Conservation (phyloP, 2,329 filamentous ascomycete species). For the Colletotrichum scovillei region DNA sequence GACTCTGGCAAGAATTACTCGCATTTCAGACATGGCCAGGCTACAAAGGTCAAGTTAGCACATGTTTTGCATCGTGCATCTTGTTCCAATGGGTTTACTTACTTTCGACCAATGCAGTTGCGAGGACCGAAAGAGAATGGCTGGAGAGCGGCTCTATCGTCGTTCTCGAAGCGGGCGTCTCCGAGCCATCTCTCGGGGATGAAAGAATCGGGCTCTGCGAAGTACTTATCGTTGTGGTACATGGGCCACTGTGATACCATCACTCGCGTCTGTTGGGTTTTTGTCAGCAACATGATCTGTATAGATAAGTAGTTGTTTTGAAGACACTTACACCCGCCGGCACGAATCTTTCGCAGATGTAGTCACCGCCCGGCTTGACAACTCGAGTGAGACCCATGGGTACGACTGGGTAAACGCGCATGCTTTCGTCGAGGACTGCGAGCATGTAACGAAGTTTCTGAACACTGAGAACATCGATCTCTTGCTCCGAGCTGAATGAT, state of each 20-base stretch:
- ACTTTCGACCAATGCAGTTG: slow-evolving; percentile 63
- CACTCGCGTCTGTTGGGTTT: slow-evolving; percentile 40
- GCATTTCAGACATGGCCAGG: slow-evolving; percentile 61
- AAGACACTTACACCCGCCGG: slow-evolving; percentile 47
- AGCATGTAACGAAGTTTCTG: slow-evolving; percentile 50
- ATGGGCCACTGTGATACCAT: slow-evolving; percentile 49
- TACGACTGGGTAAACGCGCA: slow-evolving; percentile 49
- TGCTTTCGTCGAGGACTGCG: slow-evolving; percentile 53
- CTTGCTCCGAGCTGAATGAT: slow-evolving; percentile 46
- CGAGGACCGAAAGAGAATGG: slow-evolving; percentile 61
- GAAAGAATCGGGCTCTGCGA: slow-evolving; percentile 56
- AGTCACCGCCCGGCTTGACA: slow-evolving; percentile 45
- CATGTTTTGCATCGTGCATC: too few relatives aligned
- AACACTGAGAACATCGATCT: slow-evolving; percentile 50
- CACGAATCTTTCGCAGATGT: slow-evolving; percentile 45
- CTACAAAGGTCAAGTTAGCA: slow-evolving; percentile 18
- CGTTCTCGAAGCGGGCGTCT: slow-evolving; percentile 37
- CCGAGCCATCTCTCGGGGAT: slow-evolving; percentile 54
- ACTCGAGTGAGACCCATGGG: slow-evolving; percentile 41
- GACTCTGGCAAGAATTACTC: slow-evolving; percentile 56
- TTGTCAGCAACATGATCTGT: neutral
- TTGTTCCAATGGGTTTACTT: slow-evolving; percentile 23
- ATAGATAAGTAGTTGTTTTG: neutral
- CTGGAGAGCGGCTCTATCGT: slow-evolving; percentile 51
- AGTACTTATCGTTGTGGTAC: slow-evolving; percentile 45